Conservation (phyloP, 495 filamentous ascomycete genomes). For the Tuber melanosporum region DNA sequence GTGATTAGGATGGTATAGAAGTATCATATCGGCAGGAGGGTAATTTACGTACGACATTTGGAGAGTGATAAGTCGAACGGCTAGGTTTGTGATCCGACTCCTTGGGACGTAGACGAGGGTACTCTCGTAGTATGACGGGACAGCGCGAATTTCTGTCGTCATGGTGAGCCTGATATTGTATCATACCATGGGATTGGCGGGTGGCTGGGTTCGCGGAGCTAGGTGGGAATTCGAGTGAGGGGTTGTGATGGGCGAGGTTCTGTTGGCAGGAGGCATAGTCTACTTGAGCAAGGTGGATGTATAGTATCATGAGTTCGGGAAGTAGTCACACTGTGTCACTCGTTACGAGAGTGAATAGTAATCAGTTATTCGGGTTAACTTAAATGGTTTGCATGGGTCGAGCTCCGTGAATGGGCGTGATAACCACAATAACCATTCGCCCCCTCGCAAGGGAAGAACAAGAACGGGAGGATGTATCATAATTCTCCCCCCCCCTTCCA, state of each 20-base stretch:
- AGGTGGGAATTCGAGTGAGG: background rate
- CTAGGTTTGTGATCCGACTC: background rate
- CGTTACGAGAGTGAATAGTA: background rate
- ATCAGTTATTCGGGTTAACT: background rate
- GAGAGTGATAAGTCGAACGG: background rate
- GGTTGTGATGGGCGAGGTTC: background rate
- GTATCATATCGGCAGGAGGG: background rate
- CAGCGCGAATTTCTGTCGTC: background rate
- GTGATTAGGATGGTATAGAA: background rate
- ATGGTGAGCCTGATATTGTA: background rate
- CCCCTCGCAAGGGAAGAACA: no score
- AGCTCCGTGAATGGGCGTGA: background rate
- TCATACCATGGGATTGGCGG: background rate
- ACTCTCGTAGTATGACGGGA: background rate
- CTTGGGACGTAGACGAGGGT: background rate
- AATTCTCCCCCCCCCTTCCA: background rate
- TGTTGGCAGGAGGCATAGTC: background rate
- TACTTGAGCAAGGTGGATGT: no score
- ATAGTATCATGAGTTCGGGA: background rate
- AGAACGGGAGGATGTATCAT: no score
- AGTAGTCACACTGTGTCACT: background rate
- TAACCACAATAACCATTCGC: background rate
- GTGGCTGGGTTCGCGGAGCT: background rate
- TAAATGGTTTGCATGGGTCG: background rate
- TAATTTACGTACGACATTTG: background rate